Conservation (phyloP, 1,139 yeast genomes). For the Sugiyamaella grinbergsii region DNA sequence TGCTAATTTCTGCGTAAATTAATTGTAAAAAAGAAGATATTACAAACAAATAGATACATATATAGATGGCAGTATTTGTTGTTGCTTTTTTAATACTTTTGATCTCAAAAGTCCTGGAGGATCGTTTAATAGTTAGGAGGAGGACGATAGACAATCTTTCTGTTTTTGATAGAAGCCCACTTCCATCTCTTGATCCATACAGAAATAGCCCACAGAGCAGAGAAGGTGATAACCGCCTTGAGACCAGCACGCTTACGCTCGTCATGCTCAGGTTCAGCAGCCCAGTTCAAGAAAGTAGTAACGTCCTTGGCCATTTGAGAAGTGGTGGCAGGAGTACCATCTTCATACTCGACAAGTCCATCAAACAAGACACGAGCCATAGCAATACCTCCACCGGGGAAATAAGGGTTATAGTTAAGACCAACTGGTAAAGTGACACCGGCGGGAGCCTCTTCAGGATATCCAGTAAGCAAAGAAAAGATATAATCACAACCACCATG, state of each 20-base stretch:
- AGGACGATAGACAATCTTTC: slow-evolving; percentile 92
- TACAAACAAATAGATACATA: slow-evolving; percentile 13
- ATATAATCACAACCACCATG: slow-evolving; percentile 98
- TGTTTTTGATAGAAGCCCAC: slow-evolving; percentile 94
- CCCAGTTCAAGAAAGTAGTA: slow-evolving; percentile 94
- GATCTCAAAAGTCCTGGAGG: neutral
- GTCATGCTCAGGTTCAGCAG: slow-evolving; percentile 98
- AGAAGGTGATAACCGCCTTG: slow-evolving; percentile 81
- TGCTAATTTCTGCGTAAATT: slow-evolving; percentile 19
- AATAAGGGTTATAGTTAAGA: slow-evolving; percentile 97
- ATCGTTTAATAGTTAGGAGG: slow-evolving; percentile 46
- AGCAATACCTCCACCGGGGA: slow-evolving; percentile 99
- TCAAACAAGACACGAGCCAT: slow-evolving; percentile 98
- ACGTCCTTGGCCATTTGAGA: slow-evolving; percentile 99
- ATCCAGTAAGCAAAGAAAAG: slow-evolving; percentile 93
- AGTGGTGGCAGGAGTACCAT: slow-evolving; percentile 97
- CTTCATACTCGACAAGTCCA: slow-evolving; percentile 96
- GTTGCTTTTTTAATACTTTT: slow-evolving; percentile 9
- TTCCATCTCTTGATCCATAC: slow-evolving; percentile 97
- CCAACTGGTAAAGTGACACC: slow-evolving; percentile 94
- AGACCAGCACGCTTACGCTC: slow-evolving; percentile 97
- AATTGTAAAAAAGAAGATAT: slow-evolving; percentile 17
- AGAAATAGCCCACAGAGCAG: slow-evolving; percentile 78
- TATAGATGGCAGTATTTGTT: slow-evolving; percentile 1
- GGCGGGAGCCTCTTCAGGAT: slow-evolving; percentile 98